Base-by-base conservation (phyloP, 345 rosid species). In the Corymbia maculata region DNA sequence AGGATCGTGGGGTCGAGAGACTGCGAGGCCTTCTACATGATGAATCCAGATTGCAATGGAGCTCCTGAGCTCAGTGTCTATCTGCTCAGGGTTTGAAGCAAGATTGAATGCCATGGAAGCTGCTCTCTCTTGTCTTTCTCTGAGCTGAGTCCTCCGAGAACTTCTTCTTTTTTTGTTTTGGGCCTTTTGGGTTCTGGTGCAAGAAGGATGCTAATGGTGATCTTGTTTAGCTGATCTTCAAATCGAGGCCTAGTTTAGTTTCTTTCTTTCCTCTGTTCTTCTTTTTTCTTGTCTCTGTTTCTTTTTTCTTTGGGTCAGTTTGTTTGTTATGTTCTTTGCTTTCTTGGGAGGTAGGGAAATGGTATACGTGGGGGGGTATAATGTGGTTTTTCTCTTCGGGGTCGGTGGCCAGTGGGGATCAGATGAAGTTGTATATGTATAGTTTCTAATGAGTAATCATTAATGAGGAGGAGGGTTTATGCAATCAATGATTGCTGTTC, bases 1-100 rank as follows among this genome's bases (percentile, higher is more conserved):
- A 90, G 98, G 85, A 94, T 98, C 86, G 96, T 98, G 30, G 99
- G 99, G 44, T 97, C 99, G 24, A 95, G 98, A 93, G 99, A 98
- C 87, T 98, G 99, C 2, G 98, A 98, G 86, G 99, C 99, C 86
- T 98, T 97, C 92, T 98, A 98, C 88, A 98, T 98, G 99, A 97
- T 97, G 98, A 98, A 98, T 93, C 99, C 99, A 84, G 99, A 98
- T 82, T 94, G 97, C 89, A 95, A 96, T 90, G 99, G 99, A 90
- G 92, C 99, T 91, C 97, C 99, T 86, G 99, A 98, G 91, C 98
- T 97, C 22, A 97, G 99, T 91, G 90, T 98, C 92, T 98, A 98
- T 87, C 90, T 98, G 86, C 98, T 98, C 89, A 96, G 99, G 95
- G 92, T 94, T 89, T 97, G 88, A 93, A 87, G 50, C 86, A 3